phyloP scores from a whole-genome alignment of 1,284 basidiomycete genomes.

The Sphaerobolus stellatus region DNA sequence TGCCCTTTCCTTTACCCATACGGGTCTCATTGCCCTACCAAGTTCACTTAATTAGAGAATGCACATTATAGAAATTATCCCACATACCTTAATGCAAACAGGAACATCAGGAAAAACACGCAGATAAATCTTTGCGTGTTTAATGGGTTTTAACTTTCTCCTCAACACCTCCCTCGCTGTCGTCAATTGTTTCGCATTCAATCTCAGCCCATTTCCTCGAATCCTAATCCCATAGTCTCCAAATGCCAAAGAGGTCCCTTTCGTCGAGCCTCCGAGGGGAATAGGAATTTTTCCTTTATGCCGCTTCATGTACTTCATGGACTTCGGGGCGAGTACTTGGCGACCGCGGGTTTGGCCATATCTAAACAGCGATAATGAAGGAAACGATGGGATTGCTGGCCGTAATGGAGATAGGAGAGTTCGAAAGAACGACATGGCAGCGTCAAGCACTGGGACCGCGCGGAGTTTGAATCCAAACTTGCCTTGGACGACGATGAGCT shows the following conservation, averaged over 20 bases:
- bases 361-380: neutral
- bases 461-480: neutral
- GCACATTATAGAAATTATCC: neutral
- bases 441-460: neutral
- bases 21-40: constrained; percentile 92
- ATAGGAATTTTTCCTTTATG: constrained; percentile 88
- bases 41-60: neutral
- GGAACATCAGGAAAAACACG: constrained; percentile 96
- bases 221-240: constrained; percentile 93
- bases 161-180: constrained; percentile 88
- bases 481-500: neutral
- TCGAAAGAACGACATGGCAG: constrained; percentile 6
- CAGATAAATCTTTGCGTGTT: constrained; percentile 86
- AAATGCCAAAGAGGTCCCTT: constrained; percentile 90
- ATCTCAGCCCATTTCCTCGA: constrained; percentile 75
- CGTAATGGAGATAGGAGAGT: constrained; percentile 9
- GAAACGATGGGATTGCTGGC: constrained; percentile 3
- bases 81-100: constrained; percentile 88
- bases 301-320: constrained; percentile 80
- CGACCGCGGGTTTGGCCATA: constrained; percentile 31
- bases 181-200: constrained; percentile 91
- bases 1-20: constrained; percentile 99
- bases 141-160: constrained; percentile 88
- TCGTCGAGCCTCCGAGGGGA: constrained; percentile 85
- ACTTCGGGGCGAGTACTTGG: constrained; percentile 75